Base-by-base conservation (phyloP, 768 basidiomycete species). In the Tulasnella calospora region DNA sequence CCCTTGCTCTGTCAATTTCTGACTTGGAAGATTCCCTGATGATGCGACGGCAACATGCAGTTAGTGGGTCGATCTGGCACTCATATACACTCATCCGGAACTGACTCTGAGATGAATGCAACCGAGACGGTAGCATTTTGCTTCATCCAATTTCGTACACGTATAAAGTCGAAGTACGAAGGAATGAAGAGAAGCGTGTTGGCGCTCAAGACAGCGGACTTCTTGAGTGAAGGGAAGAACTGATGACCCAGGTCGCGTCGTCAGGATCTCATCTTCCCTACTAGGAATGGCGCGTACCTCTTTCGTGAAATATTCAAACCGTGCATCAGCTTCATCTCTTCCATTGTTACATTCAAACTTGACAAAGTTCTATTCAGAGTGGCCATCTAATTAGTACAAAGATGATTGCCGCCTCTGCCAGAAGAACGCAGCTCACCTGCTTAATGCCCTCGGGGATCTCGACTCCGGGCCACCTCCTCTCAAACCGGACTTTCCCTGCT, bases 121-220 rank as follows among this genome's bases (percentile, higher is more conserved):
- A 93, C 97, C 0, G 90, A 89, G 44, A 94, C 87, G 21, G 90
- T 89, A 15, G 88, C 86, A 78, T 88, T 86, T 84, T 93, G 94
- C 76, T 90, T 89, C 85, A 98, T 91, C 84, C 94, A 87, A 79
- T 96, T 95, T 79, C 93, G 92, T 12, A 99, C 87, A 30, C 95
- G 90, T 78, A 98, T 94, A 83, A 96, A 99, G 85, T 99, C 98
- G 83, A 97, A 96, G 74, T 96, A 98, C 0, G 95, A 96, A 0
- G 98, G 96, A 23, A 99, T 86, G 83, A 98, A 94, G 80, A 99
- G 88, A 73, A 92, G 88, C 0, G 96, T 95, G 83, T 95, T 95
- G 36, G 90, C 87, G 80, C 95, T 94, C 84, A 94, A 93, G 7
- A 99, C 94, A 0, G 98, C 98, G 2, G 96, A 98, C 84, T 95